These are phyloP conservation scores for Zymoseptoria crescenta DNA, from an alignment of 2,329 filamentous ascomycete species.

Conservation along the genomic window DNA sequence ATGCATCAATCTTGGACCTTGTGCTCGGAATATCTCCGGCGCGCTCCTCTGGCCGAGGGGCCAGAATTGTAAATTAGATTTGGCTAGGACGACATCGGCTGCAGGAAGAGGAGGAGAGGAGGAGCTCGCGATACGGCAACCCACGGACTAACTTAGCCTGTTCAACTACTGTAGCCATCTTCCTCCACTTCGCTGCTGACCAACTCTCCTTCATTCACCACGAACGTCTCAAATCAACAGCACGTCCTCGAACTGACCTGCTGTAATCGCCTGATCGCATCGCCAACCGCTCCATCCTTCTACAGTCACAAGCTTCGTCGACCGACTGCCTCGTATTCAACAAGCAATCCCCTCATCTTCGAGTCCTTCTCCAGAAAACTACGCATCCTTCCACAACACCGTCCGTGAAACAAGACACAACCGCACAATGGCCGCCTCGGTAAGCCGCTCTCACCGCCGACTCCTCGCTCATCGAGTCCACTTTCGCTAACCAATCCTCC, in stretches of 20 bases:
- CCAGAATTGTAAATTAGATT: too few species aligned
- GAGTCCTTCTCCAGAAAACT: not conserved
- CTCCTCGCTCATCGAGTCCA: not conserved
- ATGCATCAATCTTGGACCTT: not conserved
- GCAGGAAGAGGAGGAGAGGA: not conserved
- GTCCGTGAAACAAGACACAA: not conserved
- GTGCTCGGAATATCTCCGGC: not conserved
- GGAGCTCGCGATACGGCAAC: too few species aligned
- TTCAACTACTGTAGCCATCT: not conserved
- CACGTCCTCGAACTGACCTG: not conserved
- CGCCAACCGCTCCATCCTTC: not conserved
- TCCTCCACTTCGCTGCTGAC: not conserved
- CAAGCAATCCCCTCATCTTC: not conserved
- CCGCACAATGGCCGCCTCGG: slow-evolving; percentile 9
- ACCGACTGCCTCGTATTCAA: not conserved
- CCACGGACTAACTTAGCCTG: too few species aligned
- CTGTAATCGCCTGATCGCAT: not conserved
- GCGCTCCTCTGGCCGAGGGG: too few species aligned
- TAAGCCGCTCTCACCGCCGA: slow-evolving; percentile 5
- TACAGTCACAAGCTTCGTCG: not conserved
- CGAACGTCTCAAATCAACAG: not conserved
- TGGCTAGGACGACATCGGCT: not conserved
- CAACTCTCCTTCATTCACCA: not conserved
- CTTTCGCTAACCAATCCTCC: not conserved
- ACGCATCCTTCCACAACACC: not conserved